Conservation (phyloP, 2,329 filamentous ascomycete genomes). For the Diaporthe citri region DNA sequence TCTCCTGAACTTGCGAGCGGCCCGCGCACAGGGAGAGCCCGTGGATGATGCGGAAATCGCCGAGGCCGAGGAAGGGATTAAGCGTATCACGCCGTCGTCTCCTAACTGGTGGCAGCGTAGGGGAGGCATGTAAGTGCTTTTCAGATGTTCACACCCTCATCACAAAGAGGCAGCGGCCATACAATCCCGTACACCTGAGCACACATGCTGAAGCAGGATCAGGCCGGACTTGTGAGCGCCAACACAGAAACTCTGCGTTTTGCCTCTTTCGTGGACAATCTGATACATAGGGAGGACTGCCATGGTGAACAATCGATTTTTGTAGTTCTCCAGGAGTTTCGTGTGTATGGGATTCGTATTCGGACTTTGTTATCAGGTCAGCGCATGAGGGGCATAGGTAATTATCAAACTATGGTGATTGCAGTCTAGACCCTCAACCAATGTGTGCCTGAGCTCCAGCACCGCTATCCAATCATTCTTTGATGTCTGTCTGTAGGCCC, state of each 20-base stretch:
- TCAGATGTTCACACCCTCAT: neutral
- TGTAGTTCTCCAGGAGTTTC: neutral
- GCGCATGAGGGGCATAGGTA: no score
- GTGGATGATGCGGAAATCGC: neutral
- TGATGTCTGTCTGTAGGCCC: no score
- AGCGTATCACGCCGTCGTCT: neutral
- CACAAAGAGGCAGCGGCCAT: neutral
- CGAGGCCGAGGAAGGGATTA: neutral
- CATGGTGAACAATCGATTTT: neutral
- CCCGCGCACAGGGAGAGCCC: neutral
- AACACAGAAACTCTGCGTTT: neutral
- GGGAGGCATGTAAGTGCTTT: neutral
- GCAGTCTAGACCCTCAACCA: no score
- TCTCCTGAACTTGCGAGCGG: neutral
- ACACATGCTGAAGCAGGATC: neutral
- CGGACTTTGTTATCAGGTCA: no score
- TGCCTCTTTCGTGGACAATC: neutral
- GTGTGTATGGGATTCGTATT: no score
- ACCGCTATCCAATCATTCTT: no score
- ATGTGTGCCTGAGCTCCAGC: no score
- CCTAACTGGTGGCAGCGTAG: neutral
- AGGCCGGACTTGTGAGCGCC: neutral
- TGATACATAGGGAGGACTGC: neutral
- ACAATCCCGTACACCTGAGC: no score
- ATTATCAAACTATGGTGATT: no score